These are phyloP conservation scores for Elaeagnus macrophylla DNA, from an alignment of 306 rosid genomes.

Conservation along the genomic window DNA sequence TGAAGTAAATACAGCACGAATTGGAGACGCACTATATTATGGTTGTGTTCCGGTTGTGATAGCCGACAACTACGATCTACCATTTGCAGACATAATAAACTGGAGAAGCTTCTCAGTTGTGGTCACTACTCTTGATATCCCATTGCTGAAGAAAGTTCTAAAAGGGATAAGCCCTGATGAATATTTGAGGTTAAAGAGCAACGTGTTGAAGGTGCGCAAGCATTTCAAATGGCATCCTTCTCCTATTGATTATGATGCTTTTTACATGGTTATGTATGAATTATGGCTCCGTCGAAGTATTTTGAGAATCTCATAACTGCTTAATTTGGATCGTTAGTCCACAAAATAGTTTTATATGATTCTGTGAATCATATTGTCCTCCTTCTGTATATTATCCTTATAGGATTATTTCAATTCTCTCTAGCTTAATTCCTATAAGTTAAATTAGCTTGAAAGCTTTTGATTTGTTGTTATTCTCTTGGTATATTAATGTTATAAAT, in stretches of 20 bases:
- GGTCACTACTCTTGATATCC: slow-evolving; percentile 51
- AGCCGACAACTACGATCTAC: slow-evolving; percentile 73
- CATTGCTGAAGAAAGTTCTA: slow-evolving; percentile 49
- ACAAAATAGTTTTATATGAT: neutral
- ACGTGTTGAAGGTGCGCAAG: slow-evolving; percentile 55
- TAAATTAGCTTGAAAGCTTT: no score
- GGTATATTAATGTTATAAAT: no score
- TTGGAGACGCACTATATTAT: slow-evolving; percentile 65
- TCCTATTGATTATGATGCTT: slow-evolving; percentile 56
- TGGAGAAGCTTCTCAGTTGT: slow-evolving; percentile 66
- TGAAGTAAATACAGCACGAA: slow-evolving; percentile 82
- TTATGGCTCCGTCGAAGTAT: slow-evolving; percentile 76
- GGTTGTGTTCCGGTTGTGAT: slow-evolving; percentile 83
- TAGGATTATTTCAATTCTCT: neutral
- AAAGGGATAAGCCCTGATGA: slow-evolving; percentile 39
- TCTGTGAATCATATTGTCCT: neutral
- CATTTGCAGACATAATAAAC: slow-evolving; percentile 59
- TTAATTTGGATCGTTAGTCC: neutral
- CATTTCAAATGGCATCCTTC: slow-evolving; percentile 80
- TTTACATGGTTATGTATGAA: slow-evolving; percentile 80
- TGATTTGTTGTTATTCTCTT: no score
- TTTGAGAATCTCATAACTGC: slow-evolving; percentile 18
- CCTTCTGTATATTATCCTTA: neutral
- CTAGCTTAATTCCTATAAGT: neutral
- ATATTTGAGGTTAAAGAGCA: slow-evolving; percentile 40